These are phyloP conservation scores for Castanea crenata DNA, from an alignment of 306 rosid species.

Conservation along the genomic window DNA sequence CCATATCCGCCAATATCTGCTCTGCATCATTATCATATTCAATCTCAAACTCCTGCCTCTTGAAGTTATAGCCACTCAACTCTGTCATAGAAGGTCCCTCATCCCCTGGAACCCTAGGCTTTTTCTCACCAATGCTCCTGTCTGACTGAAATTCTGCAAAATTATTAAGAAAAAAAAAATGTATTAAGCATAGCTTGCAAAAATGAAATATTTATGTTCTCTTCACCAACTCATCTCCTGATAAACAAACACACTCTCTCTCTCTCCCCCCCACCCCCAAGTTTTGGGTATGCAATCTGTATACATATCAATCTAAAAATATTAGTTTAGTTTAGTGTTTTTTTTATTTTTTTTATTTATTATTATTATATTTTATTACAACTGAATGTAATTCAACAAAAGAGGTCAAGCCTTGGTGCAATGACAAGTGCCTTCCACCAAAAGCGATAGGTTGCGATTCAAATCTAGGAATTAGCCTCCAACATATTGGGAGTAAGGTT, in stretches of 20 bases:
- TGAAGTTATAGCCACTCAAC: conserved; percentile 77
- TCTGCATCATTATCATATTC: conserved; percentile 94
- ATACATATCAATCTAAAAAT: neutral
- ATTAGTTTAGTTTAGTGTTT: too few species aligned
- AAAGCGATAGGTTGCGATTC: too few species aligned
- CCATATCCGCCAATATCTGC: conserved; percentile 89
- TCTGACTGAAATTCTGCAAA: conserved; percentile 53
- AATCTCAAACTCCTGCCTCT: conserved; percentile 82
- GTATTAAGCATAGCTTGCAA: neutral
- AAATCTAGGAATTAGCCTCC: too few species aligned
- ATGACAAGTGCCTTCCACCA: too few species aligned
- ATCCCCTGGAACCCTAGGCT: conserved; percentile 65
- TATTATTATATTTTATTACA: neutral
- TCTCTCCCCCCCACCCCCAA: too few species aligned
- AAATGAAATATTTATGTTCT: neutral
- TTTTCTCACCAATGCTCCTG: conserved; percentile 76
- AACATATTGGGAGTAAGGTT: too few species aligned
- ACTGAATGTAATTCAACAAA: neutral
- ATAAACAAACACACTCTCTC: too few species aligned
- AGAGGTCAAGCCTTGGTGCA: neutral
- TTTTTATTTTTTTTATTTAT: neutral
- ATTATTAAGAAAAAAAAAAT: conserved; percentile 9
- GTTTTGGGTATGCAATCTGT: neutral
- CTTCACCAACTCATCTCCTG: neutral
- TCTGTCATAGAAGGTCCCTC: conserved; percentile 60